A percentile compares a stretch with the other conserved stretches of the same genome.
Evolutionary conservation across 352 stramenopile genomes (phyloP).

Genomic region (Phytophthora tentaculata): DNA sequence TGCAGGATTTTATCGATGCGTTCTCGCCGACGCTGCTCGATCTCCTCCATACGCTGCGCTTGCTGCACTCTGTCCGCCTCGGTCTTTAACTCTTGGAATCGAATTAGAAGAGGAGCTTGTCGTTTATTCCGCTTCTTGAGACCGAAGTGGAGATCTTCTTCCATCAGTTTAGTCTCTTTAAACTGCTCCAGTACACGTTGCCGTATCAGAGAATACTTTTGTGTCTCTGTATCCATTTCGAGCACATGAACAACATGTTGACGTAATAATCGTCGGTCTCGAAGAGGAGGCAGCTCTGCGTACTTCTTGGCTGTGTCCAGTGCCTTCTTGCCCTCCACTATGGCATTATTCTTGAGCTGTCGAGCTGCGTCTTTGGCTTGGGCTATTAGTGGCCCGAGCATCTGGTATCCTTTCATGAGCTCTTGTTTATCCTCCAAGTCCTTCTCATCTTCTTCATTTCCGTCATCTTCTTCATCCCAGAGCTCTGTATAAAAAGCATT

Average conservation of each 20-base stretch:
- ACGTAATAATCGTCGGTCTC: conserved; percentile 55
- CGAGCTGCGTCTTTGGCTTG: conserved; percentile 52
- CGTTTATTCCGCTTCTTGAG: conserved; percentile 65
- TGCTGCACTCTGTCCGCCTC: conserved; percentile 54
- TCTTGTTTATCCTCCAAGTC: conserved; percentile 68
- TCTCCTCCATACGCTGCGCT: conserved; percentile 39
- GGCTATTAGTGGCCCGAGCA: conserved; percentile 49
- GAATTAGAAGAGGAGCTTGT: conserved; percentile 58
- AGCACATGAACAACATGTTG: conserved; percentile 68
- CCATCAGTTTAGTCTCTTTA: conserved; percentile 40
- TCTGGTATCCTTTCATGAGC: conserved; percentile 59
- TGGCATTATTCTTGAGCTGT: conserved; percentile 44
- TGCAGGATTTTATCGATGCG: conserved; percentile 45
- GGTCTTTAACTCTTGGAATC: conserved; percentile 45
- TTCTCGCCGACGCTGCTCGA: conserved; percentile 48
- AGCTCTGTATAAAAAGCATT: too few relatives aligned
- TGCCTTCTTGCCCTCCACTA: conserved; percentile 50
- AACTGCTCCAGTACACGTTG: conserved; percentile 50
- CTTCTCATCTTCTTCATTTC: conserved; percentile 48
- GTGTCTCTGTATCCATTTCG: conserved; percentile 64
- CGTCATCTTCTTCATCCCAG: conserved; percentile 70
- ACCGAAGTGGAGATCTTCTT: conserved; percentile 55
- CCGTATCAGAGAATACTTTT: conserved; percentile 59
- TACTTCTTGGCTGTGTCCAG: conserved; percentile 54
- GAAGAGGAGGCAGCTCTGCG: conserved; percentile 64